Conservation (phyloP, 73 alveolate species). For the Symbiodinium pilosum region DNA sequence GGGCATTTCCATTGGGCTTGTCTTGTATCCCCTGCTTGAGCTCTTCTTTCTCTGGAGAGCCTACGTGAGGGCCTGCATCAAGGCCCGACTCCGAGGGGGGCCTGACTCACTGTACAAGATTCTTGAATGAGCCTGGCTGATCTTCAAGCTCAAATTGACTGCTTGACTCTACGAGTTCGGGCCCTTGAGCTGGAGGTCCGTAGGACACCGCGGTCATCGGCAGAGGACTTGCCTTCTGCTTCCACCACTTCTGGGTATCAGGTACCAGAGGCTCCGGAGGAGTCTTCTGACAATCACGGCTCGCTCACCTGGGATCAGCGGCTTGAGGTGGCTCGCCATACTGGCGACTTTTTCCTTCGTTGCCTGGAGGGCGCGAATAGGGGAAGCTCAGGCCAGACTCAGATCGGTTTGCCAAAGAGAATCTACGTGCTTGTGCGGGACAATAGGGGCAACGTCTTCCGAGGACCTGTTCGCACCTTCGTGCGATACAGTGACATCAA, state of each 20-base stretch:
- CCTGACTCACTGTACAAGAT: background rate
- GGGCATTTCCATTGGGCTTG: background rate
- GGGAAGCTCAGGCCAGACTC: background rate
- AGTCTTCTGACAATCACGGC: background rate
- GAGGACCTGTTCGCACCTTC: background rate
- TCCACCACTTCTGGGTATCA: background rate
- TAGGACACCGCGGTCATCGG: too few relatives aligned
- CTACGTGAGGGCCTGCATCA: background rate
- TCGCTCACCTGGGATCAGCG: background rate
- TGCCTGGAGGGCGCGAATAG: background rate
- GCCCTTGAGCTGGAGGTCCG: background rate
- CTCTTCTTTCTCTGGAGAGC: background rate
- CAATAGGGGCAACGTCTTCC: background rate
- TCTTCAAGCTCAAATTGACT: background rate
- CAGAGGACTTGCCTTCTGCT: background rate
- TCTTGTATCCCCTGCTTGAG: background rate
- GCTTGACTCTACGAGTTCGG: background rate
- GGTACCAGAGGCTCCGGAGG: background rate
- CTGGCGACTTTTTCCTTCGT: background rate
- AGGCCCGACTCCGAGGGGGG: background rate
- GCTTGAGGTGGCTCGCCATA: background rate
- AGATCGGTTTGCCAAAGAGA: background rate
- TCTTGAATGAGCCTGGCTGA: background rate
- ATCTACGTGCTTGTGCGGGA: background rate
- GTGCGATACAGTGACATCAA: background rate